Conservation (phyloP, 192 early-diverging fungal species). For the Kickxella alabastrina region DNA sequence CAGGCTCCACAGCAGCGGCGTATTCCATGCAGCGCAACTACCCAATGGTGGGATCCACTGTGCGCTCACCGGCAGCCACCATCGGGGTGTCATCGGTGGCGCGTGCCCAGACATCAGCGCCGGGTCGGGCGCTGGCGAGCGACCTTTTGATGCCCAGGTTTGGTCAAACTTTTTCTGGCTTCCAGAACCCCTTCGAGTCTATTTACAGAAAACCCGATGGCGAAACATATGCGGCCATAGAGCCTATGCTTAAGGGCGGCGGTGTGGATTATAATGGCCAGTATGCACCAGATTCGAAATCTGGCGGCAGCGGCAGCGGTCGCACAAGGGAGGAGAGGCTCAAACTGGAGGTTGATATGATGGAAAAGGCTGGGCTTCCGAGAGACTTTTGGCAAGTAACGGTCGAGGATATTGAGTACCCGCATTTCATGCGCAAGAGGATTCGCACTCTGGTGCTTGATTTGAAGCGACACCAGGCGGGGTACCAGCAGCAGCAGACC, state of each 20-base stretch:
- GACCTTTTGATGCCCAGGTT: conserved; percentile 43
- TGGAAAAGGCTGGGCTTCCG: conserved; percentile 45
- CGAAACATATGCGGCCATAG: conserved; percentile 7
- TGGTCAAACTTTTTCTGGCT: conserved; percentile 24
- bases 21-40: not conserved
- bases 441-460: conserved; percentile 40
- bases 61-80: conserved; percentile 4
- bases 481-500: not conserved
- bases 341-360: conserved; percentile 28
- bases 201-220: conserved; percentile 5
- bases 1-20: too few species aligned
- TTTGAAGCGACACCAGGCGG: conserved; percentile 24
- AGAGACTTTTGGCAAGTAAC: conserved; percentile 50
- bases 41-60: conserved; percentile 11
- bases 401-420: conserved; percentile 52
- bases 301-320: not conserved
- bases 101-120: conserved; percentile 4
- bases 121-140: conserved; percentile 34
- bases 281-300: not conserved
- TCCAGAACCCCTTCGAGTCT: conserved; percentile 26
- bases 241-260: conserved; percentile 32
- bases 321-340: conserved; percentile 31
- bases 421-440: conserved; percentile 42
- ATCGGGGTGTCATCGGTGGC: not conserved
- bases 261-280: conserved; percentile 2